Base-by-base conservation (phyloP, 1,284 basidiomycete species). In the Neolentinus lepideus region DNA sequence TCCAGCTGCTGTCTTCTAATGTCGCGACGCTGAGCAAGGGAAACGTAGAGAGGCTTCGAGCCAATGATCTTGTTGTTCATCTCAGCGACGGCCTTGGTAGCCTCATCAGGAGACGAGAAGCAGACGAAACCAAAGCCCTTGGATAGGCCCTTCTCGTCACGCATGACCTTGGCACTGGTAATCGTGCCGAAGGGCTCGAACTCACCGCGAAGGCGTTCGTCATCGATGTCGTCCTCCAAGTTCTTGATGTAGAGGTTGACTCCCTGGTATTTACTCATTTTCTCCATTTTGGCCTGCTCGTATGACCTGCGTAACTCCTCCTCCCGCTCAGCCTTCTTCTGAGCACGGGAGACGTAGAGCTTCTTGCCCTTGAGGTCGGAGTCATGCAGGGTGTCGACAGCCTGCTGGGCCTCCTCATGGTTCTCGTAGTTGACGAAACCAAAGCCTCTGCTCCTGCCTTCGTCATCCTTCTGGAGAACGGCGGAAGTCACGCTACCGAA, bases 21-120 rank as follows among this genome's bases (percentile, higher is more conserved):
- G 69, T 99, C 97, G 65, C 96, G 95, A 66, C 96, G 94, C 75
- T 99, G 97, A 64, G 97, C 97, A 59, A 98, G 87, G 54, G 96
- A 96, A 69, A 99, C 97, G 72, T 99, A 99, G 66, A 99, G 86
- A 54, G 97, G 97, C 77, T 99, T 99, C 67, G 90, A 85, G 63
- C 96, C 95, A 68, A 99, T 93, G 91, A 99, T 99, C 81, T 98
- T 98, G 83, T 98, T 98, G 84, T 99, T 99, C 95, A 99, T 98
- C 79, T 99, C 97, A 56, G 94, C 92, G 61, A 99, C 95, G 59
- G 97, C 97, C 80, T 98, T 99, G 71, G 94, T 98, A 52, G 97
- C 96, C 77, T 99, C 97, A 65, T 99, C 97, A 54, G 97, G 95
- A 58, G 94, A 90, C 47, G 94, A 94, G 81, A 95, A 99, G 78